A percentile compares a stretch with the other conserved stretches of the same genome.
Conservation (phyloP, 768 basidiomycete genomes). For the Leccinum uliginosum region DNA sequence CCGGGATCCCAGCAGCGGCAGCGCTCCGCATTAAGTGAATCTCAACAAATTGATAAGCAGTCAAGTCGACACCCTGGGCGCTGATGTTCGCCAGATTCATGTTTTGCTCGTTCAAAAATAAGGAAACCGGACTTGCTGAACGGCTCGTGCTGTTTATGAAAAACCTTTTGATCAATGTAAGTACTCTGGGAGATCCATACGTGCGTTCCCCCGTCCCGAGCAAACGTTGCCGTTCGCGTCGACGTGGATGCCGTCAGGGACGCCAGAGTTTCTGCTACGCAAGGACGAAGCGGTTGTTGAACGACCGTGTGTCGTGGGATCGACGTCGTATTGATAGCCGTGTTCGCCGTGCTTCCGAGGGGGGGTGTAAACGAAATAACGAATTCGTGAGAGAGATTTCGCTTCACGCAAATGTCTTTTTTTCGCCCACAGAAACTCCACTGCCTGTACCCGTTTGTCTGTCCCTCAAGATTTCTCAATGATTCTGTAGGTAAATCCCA, state of each 20-base stretch:
- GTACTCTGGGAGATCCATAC: conserved; percentile 54
- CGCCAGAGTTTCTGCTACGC: conserved; percentile 60
- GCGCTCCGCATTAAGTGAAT: too few species aligned
- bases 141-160: conserved; percentile 15
- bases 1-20: too few species aligned
- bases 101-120: conserved; percentile 35
- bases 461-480: conserved; percentile 21
- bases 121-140: conserved; percentile 37
- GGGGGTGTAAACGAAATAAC: background rate
- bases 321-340: conserved; percentile 67
- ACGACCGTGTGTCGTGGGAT: conserved; percentile 45
- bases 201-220: conserved; percentile 58
- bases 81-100: conserved; percentile 35
- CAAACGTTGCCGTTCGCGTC: conserved; percentile 64
- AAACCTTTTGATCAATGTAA: conserved; percentile 36
- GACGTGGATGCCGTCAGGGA: conserved; percentile 62
- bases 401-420: conserved; percentile 64
- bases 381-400: background rate
- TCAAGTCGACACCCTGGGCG: conserved; percentile 20
- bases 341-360: background rate
- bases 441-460: conserved; percentile 33
- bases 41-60: background rate
- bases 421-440: conserved; percentile 39
- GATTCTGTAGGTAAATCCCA: background rate
- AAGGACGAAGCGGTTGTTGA: conserved; percentile 59